These are phyloP conservation scores for Stachybotrys chlorohalonatus DNA, from an alignment of 2,329 filamentous ascomycete species.

Conservation along the genomic window DNA sequence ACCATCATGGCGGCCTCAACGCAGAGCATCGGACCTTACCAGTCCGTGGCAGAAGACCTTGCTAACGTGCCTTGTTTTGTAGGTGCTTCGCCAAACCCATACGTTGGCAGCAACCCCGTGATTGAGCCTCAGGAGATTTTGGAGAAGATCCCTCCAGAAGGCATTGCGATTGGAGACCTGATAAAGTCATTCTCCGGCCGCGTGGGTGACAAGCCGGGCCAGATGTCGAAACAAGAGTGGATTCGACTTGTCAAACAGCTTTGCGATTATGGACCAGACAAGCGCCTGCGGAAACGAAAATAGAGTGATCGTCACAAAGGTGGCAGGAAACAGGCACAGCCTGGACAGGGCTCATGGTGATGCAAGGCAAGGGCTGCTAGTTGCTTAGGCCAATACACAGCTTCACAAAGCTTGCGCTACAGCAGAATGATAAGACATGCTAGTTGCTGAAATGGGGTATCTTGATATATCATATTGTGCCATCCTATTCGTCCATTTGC, in stretches of 20 bases:
- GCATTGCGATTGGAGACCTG: conserved; percentile 45
- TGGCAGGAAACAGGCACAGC: not conserved
- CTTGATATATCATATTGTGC: not conserved
- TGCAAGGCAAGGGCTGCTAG: not conserved
- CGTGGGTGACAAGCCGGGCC: conserved; percentile 40
- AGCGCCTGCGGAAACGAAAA: conserved; percentile 35
- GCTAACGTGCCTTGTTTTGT: not conserved
- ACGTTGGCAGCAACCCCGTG: conserved; percentile 8
- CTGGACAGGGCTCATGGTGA: not conserved
- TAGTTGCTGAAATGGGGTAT: conserved; percentile 11
- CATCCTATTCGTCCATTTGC: conserved; percentile 80
- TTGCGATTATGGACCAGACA: conserved; percentile 44
- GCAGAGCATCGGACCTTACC: too few species aligned
- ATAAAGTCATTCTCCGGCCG: conserved; percentile 45
- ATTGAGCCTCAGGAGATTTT: conserved; percentile 46
- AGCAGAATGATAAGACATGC: not conserved
- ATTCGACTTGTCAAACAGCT: conserved; percentile 49
- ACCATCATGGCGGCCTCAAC: too few species aligned
- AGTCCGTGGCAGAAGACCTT: not conserved
- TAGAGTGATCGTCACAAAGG: conserved; percentile 8
- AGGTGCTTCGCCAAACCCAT: conserved; percentile 19
- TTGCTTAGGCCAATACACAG: too few species aligned
- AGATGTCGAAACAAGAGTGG: conserved; percentile 46
- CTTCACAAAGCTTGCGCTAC: not conserved
- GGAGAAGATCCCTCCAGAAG: conserved; percentile 42